Evolutionary conservation across 352 stramenopile species (phyloP), one percentile per base, ranked within the genome.

Genomic region (Pythium periplocum): DNA sequence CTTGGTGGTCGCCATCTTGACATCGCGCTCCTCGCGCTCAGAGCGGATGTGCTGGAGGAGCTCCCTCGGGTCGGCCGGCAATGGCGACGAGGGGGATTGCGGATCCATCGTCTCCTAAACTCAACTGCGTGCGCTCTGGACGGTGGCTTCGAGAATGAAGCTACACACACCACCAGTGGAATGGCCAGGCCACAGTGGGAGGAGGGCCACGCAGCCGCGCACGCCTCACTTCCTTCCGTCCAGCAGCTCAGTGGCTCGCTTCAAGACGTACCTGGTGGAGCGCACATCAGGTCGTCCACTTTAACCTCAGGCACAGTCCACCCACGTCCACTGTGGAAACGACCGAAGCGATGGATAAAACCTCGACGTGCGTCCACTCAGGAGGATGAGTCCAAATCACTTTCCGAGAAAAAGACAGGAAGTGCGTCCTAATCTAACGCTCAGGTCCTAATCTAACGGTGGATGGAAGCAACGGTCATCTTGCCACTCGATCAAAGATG

Each of bases 1-100:
- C 9, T 57, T 57, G 55, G 68, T 72, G 39, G 81, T 88, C 36
- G 74, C 64, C 78, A 87, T 88, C 48, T 65, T 71, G 51, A 61
- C 68, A 48, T 77, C 70, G 61, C 65, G 75, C 47, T 73, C 67
- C 41, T 61, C 65, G 48, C 59, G 53, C 50, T 75, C 50, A 8
- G 38, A 42, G 7, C 12, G 7, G 7, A 42, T 45, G 36, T 33
- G 56, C 32, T 33, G 60, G 41, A 33, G 50, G 35, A 9, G 5
- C 11, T 36, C 49, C n/a, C 4, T 38, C 37, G 59, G n/a, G 42
- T 44, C 33, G 38, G 7, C 38, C 38, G 38, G 7, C 7, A 12
- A 8, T 8, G 38, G 38, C 38, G 38, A 12, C 7, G 38, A 8
- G 7, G 38, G 7, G 38, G 12, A 8, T 12, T 8, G 12, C 7